A percentile compares a stretch with the other conserved stretches of the same genome.
phyloP scores from a whole-genome alignment of 129 eudicot genomes.

The Erigeron canadensis region DNA sequence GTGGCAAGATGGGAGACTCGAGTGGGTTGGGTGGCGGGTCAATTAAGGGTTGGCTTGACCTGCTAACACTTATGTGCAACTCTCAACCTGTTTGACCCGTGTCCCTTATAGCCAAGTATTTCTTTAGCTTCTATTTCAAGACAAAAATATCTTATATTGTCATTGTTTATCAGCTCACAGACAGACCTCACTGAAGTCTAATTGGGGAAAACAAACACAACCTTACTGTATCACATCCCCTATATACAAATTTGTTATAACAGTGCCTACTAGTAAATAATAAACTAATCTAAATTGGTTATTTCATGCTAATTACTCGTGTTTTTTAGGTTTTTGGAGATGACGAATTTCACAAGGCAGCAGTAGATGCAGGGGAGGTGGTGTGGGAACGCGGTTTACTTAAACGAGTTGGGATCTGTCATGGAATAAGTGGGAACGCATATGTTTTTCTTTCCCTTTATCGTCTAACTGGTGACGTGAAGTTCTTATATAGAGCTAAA shows the following conservation, averaged over 20 bases:
- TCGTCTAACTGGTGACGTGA: conserved; percentile 57
- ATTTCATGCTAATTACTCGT: not conserved
- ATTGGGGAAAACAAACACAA: no score
- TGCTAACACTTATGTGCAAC: no score
- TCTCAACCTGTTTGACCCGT: no score
- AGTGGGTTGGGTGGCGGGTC: no score
- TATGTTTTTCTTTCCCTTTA: conserved; percentile 79
- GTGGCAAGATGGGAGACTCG: no score
- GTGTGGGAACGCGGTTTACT: conserved; percentile 85
- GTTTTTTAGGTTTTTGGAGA: conserved; percentile 50
- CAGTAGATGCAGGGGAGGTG: conserved; percentile 77
- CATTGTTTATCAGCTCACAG: no score
- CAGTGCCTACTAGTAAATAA: not conserved
- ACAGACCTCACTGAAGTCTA: no score
- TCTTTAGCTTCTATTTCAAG: no score
- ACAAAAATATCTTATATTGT: no score
- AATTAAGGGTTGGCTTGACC: no score
- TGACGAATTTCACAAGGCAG: conserved; percentile 63
- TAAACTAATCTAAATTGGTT: no score
- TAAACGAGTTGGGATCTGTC: conserved; percentile 82
- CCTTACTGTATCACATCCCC: not conserved
- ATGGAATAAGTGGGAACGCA: conserved; percentile 78
- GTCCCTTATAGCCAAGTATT: no score
- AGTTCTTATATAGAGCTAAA: conserved; percentile 71
- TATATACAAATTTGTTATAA: not conserved